Evolutionary conservation across 2,329 filamentous ascomycete genomes (phyloP), one percentile per base, ranked within the genome.

Genomic region (Leptographium galeiforme): DNA sequence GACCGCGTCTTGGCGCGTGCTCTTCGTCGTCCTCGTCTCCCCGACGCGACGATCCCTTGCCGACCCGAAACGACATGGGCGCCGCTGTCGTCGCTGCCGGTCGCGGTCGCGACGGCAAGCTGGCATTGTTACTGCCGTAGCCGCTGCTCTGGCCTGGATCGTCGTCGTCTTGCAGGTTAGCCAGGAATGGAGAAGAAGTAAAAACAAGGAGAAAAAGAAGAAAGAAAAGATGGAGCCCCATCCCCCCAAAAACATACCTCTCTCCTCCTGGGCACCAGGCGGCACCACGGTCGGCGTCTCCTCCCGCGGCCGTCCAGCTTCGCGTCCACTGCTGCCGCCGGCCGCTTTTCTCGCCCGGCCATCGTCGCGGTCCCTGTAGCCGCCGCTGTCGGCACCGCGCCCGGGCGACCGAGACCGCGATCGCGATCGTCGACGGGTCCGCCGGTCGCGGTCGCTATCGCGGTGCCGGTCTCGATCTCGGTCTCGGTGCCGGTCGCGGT

Each of bases 21-120:
- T 52, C 51, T 11, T 48, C 36, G 50, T 33, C 33, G 25, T 18
- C 18, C 38, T 8, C 40, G 43, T 67, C 65, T 30, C 67, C 63
- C 12, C 64, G 61, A 33, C 25, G 25, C 25, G 32, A 25, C 25
- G 2, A 30, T 25, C 44, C 44, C 25, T 41, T 48, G 16, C 52
- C 51, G 8, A 57, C 54, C 8, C 55, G 53, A 51, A 58, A 57
- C 45, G 57, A 58, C 55, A 58, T 57, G 40, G 53, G 48, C 25
- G 54, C 51, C 1, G 48, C 41, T 2, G 43, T 18, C 1, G 36
- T 11, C 25, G 16, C 48, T 4, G 34, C 34, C 7, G 12, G 16
- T n/a, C 51, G 52, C 32, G 55, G 34, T 12, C 57, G 55, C n/a
- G 52, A 53, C 25, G 56, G 56, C 51, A 56, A 48, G 10, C 36